Conservation (phyloP, 352 stramenopile genomes). For the Phytophthora sp. region DNA sequence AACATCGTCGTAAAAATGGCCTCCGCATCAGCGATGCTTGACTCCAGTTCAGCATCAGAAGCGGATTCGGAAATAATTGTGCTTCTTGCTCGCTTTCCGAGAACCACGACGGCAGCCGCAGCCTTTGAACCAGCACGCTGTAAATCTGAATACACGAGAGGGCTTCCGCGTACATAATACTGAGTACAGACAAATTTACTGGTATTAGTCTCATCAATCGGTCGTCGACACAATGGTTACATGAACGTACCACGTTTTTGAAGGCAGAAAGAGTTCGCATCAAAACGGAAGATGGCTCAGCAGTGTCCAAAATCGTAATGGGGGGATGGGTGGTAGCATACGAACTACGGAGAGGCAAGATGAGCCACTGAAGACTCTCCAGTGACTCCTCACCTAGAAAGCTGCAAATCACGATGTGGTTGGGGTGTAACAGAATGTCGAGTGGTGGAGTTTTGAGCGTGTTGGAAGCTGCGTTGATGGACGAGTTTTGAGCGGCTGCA, state of each 20-base stretch:
- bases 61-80: constrained; percentile 29
- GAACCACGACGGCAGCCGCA: constrained; percentile 77
- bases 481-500: constrained; percentile 23
- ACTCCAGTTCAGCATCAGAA: constrained; percentile 59
- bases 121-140: constrained; percentile 84
- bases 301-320: constrained; percentile 81
- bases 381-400: constrained; percentile 84
- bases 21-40: constrained; percentile 79
- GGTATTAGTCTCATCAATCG: too few species aligned
- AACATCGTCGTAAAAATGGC: constrained; percentile 89
- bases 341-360: constrained; percentile 64
- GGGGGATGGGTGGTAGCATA: constrained; percentile 61
- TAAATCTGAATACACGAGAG: constrained; percentile 77
- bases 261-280: constrained; percentile 56
- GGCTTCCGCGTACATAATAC: constrained; percentile 85
- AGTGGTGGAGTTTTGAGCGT: constrained; percentile 61
- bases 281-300: constrained; percentile 61
- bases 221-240: too few species aligned
- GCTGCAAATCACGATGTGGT: constrained; percentile 84
- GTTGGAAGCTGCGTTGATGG: neutral
- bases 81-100: constrained; percentile 71
- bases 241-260: constrained; percentile 75
- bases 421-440: constrained; percentile 60
- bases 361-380: constrained; percentile 77
- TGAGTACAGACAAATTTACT: constrained; percentile 28